Evolutionary conservation across 495 filamentous ascomycete genomes (phyloP), one percentile per base, ranked within the genome.

Genomic region (Rhypophila decipiens): DNA sequence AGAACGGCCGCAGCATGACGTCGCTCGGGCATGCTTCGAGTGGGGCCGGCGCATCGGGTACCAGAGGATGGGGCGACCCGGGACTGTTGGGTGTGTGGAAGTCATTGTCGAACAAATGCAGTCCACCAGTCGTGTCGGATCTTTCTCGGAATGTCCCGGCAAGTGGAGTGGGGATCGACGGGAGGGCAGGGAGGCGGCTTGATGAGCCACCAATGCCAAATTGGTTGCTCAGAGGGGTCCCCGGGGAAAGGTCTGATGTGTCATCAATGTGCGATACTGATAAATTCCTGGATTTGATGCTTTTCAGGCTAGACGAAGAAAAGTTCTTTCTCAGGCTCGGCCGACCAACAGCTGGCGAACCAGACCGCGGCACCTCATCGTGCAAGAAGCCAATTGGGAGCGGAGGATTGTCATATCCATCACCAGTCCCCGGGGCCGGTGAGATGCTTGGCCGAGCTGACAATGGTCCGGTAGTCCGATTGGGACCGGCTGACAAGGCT

Each of bases 1-100:
- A 97, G 67, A 95, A 97, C 2, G 93, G 93, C 12, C 93, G 83
- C 1, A 95, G 77, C 39, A 95, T 77, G 45, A 82, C 78, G 11
- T 93, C 89, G 46, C 82, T 84, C 2, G 93, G 94, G 59, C 93
- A 99, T 13, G 93, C 87, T 53, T 99, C 93, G 12, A 99, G 75
- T 1, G 89, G 82, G 5, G 81, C 70, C 18, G 91, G 91, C 12
- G 73, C 75, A 39, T 72, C 70, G 1, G 59, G 42, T 21, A 60
- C 56, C 29, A 75, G 64, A 5, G 75, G 70, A 52, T 84, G 87
- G 2, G 86, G 83, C 18, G 78, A 82, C 1, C 79, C 82, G 13
- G 85, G 84, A 9, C 69, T 76, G 34, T 76, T 78, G 24, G 86
- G 82, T 10, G 83, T 85, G 59, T 90, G 84, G 29, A 96, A 84